Evolutionary conservation across 23 red algal genomes (phyloP), one percentile per base, ranked within the genome.

Genomic region (Gracilaria domingensis): DNA sequence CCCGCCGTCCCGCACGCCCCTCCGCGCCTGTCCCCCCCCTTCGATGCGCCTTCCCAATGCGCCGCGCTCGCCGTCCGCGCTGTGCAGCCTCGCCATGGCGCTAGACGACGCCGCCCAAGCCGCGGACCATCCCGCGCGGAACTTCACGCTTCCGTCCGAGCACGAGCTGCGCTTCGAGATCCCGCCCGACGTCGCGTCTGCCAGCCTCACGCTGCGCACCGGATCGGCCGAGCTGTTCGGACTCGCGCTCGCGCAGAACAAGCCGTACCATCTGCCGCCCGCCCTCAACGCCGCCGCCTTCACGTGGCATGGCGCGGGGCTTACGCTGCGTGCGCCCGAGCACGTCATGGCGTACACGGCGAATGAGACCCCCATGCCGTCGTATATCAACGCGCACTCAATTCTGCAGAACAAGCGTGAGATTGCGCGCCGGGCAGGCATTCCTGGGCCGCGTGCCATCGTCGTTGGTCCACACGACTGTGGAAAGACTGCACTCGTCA

Each of bases 221-320:
- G 97, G 97, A 55, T 93, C 88, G 58, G 97, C 97, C 3, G 97
- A 99, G 55, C 62, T 96, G 14, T 90, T 96, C 57, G 97, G 97
- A 8, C 72, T 93, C 3, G 97, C 96, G 34, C 82, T 99, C 0
- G 91, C 94, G 37, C 82, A 93, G 29, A 75, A 79, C 36, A 75
- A 77, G 38, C 61, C 79, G 7, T 95, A 86, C 30, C 24, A 82
- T 26, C 57, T 92, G n/a, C 64, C 83, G 12, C 89, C 78, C 1
- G 62, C 62, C 57, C 67, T 65, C 37, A 94, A 94, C 47, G 70
- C 95, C 44, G 91, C 93, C 47, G 84, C 87, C 23, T 99, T 96
- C 89, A 99, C 93, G 0, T 99, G 97, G 97, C 93, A 96, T 48
- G 97, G 97, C 32, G 93, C 90, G 33, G 57, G 59, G 17, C 47